phyloP scores from a whole-genome alignment of 495 filamentous ascomycete species.

The Penicillium cosmopolitanum region DNA sequence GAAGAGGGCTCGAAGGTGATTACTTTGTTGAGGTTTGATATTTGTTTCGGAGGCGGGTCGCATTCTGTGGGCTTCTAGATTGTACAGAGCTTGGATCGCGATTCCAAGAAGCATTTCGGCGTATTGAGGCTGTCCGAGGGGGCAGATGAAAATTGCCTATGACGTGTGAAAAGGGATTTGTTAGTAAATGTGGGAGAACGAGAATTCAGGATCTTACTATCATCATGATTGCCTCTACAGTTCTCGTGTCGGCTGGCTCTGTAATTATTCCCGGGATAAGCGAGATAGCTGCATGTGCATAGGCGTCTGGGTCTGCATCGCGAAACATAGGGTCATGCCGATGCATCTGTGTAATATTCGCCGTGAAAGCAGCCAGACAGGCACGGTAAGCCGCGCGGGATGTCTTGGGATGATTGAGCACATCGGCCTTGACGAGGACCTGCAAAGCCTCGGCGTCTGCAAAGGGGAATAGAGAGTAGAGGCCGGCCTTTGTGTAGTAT shows the following conservation, averaged over 20 bases:
- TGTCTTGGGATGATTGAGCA: slow-evolving; percentile 16
- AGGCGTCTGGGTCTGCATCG: slow-evolving; percentile 28
- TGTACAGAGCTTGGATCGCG: slow-evolving; percentile 26
- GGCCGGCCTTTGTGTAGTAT: slow-evolving; percentile 23
- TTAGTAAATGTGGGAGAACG: not conserved
- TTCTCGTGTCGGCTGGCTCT: slow-evolving; percentile 26
- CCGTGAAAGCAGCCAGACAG: slow-evolving; percentile 32
- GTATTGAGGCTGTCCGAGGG: slow-evolving; percentile 27
- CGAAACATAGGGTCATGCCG: slow-evolving; percentile 27
- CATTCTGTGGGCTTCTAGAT: slow-evolving; percentile 24
- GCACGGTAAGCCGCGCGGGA: slow-evolving; percentile 22
- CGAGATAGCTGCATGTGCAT: slow-evolving; percentile 25
- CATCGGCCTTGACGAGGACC: slow-evolving; percentile 22
- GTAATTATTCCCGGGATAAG: slow-evolving; percentile 28
- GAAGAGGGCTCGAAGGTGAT: slow-evolving; percentile 38
- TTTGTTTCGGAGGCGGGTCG: slow-evolving; percentile 5
- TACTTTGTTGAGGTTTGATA: slow-evolving; percentile 10
- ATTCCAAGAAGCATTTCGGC: slow-evolving; percentile 28
- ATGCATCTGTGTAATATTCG: slow-evolving; percentile 31
- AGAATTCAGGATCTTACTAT: slow-evolving; percentile 21
- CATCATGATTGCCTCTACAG: slow-evolving; percentile 29
- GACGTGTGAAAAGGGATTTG: not conserved
- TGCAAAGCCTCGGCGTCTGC: slow-evolving; percentile 22
- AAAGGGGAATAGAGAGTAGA: slow-evolving; percentile 35
- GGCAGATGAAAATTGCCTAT: slow-evolving; percentile 28